Base-by-base conservation (phyloP, 164 flowering plant genomes). In the Echeveria elegans region DNA sequence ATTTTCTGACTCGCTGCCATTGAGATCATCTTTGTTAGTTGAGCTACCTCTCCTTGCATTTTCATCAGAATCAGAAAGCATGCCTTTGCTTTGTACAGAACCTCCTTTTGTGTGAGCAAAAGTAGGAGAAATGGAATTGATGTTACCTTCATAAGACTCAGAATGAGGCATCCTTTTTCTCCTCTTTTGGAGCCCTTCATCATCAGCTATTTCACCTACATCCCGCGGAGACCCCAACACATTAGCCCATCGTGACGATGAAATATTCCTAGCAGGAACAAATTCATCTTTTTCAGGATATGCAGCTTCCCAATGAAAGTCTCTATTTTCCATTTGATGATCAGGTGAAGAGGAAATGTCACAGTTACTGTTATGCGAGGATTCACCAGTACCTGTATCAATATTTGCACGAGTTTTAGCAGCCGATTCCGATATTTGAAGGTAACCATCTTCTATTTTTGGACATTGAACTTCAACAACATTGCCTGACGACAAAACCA, bases 161-260 rank as follows among this genome's bases (percentile, higher is more conserved):
- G 73, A 62, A 41, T 59, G 36, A 56, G 76, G 71, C 38, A 70
- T 73, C 62, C 77, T 81, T 77, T 73, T 87, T 76, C 78, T 78
- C 72, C 71, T 77, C 59, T 71, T 82, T 16, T 61, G 76, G 52
- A 69, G 65, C 24, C 72, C 78, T 56, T 78, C 83, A 63, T 78
- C 80, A 31, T 77, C 86, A 28, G 80, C 72, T 50, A 81, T 77
- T 64, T 85, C 89, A 70, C 88, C 92, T 63, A 82, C 92, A 77
- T 90, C 86, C 67, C 69, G 75, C 12, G 94, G 86, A 32, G 92
- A 89, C 67, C 72, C 75, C 56, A 70, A 67, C 38, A 82, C 87
- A 77, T 76, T 83, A 56, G 97, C 97, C 98, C 98, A 93, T 58
- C 98, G 76, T 21, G 98, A 93, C 26, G 97, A 77, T 64, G 88